A percentile compares a stretch with the other conserved stretches of the same genome.
Evolutionary conservation across 2,329 filamentous ascomycete species (phyloP).

Genomic region (Helicocarpus griseus): DNA sequence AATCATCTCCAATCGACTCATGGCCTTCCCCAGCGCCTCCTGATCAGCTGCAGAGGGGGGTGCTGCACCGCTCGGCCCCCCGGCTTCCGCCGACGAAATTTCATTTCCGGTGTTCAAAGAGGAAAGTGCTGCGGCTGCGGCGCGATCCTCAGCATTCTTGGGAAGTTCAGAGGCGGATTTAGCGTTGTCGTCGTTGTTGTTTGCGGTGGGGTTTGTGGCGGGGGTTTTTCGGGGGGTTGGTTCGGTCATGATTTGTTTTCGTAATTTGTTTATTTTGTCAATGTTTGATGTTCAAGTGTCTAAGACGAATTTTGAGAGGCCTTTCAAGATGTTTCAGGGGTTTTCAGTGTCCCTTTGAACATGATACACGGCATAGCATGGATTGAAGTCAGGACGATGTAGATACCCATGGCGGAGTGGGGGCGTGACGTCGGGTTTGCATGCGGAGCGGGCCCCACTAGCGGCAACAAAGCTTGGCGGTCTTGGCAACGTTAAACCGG

Average conservation of each 20-base stretch:
- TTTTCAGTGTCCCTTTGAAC: no score
- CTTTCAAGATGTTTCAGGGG: no score
- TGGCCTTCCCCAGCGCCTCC: slow-evolving; percentile 41
- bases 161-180: slow-evolving; percentile 29
- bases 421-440: no score
- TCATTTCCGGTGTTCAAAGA: slow-evolving; percentile 31
- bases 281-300: no score
- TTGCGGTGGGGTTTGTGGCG: background rate
- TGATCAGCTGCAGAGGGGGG: slow-evolving; percentile 32
- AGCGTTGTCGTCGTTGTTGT: slow-evolving; percentile 1
- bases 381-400: no score
- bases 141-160: slow-evolving; percentile 40
- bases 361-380: no score
- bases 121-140: slow-evolving; percentile 41
- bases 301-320: no score
- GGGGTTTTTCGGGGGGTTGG: background rate
- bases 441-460: no score
- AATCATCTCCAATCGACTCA: slow-evolving; percentile 39
- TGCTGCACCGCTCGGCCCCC: slow-evolving; percentile 15
- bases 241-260: background rate
- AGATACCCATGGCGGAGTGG: no score
- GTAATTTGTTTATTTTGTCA: background rate
- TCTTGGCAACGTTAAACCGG: no score
- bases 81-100: slow-evolving; percentile 24
- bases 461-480: no score